Percentiles rank a stretch among this genome's conserved stretches.
These are phyloP conservation scores for Mortierella sp. DNA, from an alignment of 371 early-diverging fungal species.

Conservation along the genomic window DNA sequence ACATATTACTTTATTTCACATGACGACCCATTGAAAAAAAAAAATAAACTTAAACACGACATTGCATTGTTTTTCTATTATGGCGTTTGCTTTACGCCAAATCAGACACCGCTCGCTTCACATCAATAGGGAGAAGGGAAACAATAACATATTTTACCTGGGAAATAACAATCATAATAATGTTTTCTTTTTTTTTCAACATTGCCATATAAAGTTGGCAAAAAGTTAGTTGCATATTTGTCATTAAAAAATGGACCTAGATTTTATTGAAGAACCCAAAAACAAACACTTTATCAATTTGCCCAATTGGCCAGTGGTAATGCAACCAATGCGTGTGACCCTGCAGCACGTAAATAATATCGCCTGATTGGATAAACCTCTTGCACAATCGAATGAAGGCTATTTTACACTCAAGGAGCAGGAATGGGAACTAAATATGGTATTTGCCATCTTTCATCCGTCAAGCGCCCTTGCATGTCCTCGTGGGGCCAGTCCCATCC, in stretches of 20 bases:
- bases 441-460: too few species aligned
- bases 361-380: conserved; percentile 7
- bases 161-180: neutral
- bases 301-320: neutral
- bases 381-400: neutral
- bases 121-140: too few species aligned
- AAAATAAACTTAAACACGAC: neutral
- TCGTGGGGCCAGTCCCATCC: neutral
- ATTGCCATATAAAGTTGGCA: neutral
- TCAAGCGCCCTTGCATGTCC: neutral
- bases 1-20: neutral
- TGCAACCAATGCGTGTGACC: conserved; percentile 24
- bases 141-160: neutral
- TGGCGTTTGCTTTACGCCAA: conserved; percentile 4
- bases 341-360: conserved; percentile 8
- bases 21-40: neutral
- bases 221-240: neutral
- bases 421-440: conserved; percentile 17
- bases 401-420: too few species aligned
- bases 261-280: neutral
- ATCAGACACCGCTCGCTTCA: too few species aligned
- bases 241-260: neutral
- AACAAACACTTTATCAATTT: neutral
- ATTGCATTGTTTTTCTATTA: too few species aligned
- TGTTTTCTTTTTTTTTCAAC: neutral